Conservation (phyloP, 768 basidiomycete species). For the Mycena kentingensis region DNA sequence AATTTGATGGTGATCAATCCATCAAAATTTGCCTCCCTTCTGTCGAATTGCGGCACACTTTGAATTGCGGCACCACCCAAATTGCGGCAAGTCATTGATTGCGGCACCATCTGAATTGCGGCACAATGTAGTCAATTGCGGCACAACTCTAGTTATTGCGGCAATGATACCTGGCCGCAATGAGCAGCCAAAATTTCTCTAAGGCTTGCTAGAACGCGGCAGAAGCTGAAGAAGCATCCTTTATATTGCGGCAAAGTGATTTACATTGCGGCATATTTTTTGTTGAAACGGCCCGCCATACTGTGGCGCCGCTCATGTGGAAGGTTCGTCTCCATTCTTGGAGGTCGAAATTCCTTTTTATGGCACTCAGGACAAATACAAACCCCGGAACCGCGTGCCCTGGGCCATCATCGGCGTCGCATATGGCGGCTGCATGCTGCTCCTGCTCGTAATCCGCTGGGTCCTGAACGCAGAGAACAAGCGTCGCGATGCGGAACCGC, state of each 20-base stretch:
- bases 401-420: constrained; percentile 59
- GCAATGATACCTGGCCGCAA: too few species aligned
- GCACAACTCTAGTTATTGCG: too few species aligned
- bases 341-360: background rate
- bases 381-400: constrained; percentile 54
- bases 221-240: background rate
- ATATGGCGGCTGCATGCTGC: constrained; percentile 43
- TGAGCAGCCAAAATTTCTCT: too few species aligned
- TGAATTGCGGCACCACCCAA: too few species aligned
- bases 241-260: background rate
- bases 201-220: too few species aligned
- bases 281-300: background rate
- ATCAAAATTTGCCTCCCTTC: too few species aligned
- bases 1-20: too few species aligned
- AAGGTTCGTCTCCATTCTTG: constrained; percentile 15
- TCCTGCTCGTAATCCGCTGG: constrained; percentile 40
- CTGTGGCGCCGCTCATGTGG: constrained; percentile 59
- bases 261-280: background rate
- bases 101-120: too few species aligned
- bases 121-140: too few species aligned
- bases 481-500: constrained; percentile 48
- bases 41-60: too few species aligned
- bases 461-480: constrained; percentile 50
- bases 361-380: constrained; percentile 36
- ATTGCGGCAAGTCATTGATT: too few species aligned